Conservation (phyloP, 2,329 filamentous ascomycete species). For the Verticillium longisporum region DNA sequence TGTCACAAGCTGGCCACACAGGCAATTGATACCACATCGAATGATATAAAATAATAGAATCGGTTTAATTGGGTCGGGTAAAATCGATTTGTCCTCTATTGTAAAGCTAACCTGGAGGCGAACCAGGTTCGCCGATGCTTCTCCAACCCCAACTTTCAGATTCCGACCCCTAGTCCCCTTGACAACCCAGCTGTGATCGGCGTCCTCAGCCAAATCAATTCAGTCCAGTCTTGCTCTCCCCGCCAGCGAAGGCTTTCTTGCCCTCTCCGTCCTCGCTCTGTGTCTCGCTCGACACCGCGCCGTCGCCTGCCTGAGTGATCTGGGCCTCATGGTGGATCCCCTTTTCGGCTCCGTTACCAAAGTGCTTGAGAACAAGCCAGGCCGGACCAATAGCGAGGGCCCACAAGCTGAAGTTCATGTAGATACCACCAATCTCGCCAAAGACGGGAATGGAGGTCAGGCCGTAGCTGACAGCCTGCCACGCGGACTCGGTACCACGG, state of each 20-base stretch:
- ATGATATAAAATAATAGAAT: neutral
- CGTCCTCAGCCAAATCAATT: neutral
- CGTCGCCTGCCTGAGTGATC: neutral
- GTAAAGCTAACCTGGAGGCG: neutral
- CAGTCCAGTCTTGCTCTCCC: neutral
- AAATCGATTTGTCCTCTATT: neutral
- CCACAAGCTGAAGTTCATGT: slow-evolving; percentile 67
- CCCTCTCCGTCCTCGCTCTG: slow-evolving; percentile 7
- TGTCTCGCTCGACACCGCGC: slow-evolving; percentile 7
- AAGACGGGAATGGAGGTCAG: slow-evolving; percentile 55
- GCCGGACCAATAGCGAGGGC: slow-evolving; percentile 55
- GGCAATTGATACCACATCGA: neutral
- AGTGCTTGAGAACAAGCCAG: slow-evolving; percentile 57
- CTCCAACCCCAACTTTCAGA: neutral
- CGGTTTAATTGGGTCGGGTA: neutral
- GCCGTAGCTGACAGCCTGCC: slow-evolving; percentile 68
- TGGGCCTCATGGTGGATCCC: neutral
- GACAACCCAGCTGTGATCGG: neutral
- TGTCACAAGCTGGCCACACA: neutral
- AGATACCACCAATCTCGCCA: slow-evolving; percentile 58
- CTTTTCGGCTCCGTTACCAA: slow-evolving; percentile 28
- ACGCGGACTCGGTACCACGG: slow-evolving; percentile 64
- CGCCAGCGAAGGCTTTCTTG: slow-evolving; percentile 2
- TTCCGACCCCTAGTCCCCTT: neutral
- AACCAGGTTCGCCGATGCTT: neutral